These are phyloP conservation scores for Alternaria triticimaculans DNA, from an alignment of 2,329 filamentous ascomycete species.

Conservation along the genomic window DNA sequence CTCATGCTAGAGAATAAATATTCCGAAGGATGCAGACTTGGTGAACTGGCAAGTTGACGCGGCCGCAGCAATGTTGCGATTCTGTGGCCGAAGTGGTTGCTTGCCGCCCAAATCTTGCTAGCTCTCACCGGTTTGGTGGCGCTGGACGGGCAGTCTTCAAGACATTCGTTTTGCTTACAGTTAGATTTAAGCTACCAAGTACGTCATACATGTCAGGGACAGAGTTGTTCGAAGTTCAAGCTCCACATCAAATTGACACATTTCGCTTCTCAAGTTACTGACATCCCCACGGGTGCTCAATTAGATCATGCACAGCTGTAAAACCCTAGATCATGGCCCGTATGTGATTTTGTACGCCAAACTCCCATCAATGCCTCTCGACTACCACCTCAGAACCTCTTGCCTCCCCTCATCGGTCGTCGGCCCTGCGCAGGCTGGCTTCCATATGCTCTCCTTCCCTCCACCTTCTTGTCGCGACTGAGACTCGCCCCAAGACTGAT, in stretches of 20 bases:
- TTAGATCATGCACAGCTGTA: slow-evolving; percentile 2
- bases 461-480: slow-evolving; percentile 71
- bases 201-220: not conserved
- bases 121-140: slow-evolving; percentile 15
- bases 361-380: slow-evolving; percentile 15
- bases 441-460: slow-evolving; percentile 73
- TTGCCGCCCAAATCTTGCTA: not conserved
- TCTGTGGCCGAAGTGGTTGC: slow-evolving; percentile 3
- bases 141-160: not conserved
- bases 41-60: slow-evolving; percentile 27
- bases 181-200: not conserved
- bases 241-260: not conserved
- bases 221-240: not conserved
- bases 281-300: not conserved
- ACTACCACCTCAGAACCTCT: slow-evolving; percentile 29
- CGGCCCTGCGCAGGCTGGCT: slow-evolving; percentile 72
- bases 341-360: slow-evolving; percentile 20
- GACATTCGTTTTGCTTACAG: not conserved
- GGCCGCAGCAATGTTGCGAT: not conserved
- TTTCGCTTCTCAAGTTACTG: not conserved
- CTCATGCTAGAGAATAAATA: not conserved
- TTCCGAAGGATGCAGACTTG: slow-evolving; percentile 5
- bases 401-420: slow-evolving; percentile 58
- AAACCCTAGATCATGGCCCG: slow-evolving; percentile 1
- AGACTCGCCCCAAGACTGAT: slow-evolving; percentile 79